Evolutionary conservation across 1,284 basidiomycete species (phyloP), one percentile per base, ranked within the genome.

Genomic region (Rhodotorula sp.): DNA sequence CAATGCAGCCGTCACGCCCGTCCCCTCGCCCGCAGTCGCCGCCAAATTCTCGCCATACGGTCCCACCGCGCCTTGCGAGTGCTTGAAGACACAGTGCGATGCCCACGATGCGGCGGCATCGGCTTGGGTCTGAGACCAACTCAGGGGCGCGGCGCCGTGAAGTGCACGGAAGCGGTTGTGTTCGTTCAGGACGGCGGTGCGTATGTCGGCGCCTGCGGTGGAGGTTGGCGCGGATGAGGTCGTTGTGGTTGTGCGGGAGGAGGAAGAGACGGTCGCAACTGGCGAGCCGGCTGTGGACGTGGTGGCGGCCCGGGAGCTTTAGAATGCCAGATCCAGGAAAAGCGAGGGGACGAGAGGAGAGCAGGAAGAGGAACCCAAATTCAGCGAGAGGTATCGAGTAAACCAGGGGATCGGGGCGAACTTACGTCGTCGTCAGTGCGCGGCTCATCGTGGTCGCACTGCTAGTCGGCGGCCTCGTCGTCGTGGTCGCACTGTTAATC

Each of bases 11-110:
- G 63, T 56, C n/a, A 59, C 61, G 8, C 56, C 36, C 24, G 30
- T 44, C 22, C 57, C 59, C 20, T 48, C 27, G 19, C 64, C 64
- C 24, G 68, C 62, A 15, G 47, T 58, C 7, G 66, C 67, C 4
- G 73, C 63, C 34, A 74, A 47, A 59, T 74, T 74, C 59, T 74
- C 73, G 11, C 73, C 73, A 49, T 70, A 72, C 4, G 63, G 65
- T 24, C 71, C 66, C 2, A 72, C 52, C 6, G 71, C 71, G 8
- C 71, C 68, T 29, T 62, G 52, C 19, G 65, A 66, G 62, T 74
- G 73, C 55, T 68, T 46, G 52, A 69, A 74, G 5, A 64, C 63
- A 29, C 73, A 74, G 5, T 47, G 48, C 20, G 52, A 53, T 2
- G 66, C 73, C 68, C 71, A 74, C 20, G 17, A 63, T 22, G 59